Percentiles rank a stretch among this genome's conserved stretches.
Conservation (phyloP, 305 asterid genomes). For the Fraxinus ornus region DNA sequence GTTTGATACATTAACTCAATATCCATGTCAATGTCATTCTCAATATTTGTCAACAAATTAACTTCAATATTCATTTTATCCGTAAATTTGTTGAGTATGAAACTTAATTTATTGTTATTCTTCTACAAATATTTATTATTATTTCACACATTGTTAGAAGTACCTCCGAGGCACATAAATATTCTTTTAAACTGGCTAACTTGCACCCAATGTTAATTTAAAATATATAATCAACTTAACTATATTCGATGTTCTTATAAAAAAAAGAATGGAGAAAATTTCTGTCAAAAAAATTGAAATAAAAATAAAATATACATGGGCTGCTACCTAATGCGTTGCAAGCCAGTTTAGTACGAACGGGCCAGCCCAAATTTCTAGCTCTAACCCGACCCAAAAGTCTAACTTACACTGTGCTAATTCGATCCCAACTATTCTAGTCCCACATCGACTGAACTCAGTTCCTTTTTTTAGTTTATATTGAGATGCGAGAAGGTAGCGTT, state of each 20-base stretch:
- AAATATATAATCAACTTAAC: not conserved
- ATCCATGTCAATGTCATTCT: not conserved
- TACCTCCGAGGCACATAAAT: not conserved
- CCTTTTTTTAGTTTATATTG: not conserved
- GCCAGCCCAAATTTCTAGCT: not conserved
- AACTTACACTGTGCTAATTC: not conserved
- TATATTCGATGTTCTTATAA: not conserved
- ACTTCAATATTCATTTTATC: not conserved
- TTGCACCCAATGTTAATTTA: not conserved
- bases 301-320: not conserved
- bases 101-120: not conserved
- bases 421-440: not conserved
- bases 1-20: not conserved
- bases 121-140: not conserved
- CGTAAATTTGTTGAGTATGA: not conserved
- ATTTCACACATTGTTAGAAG: not conserved
- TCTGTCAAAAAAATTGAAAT: not conserved
- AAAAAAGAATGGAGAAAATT: no score
- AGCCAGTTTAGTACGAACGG: not conserved
- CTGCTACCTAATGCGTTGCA: not conserved
- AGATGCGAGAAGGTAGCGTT: fast-evolving
- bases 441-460: not conserved
- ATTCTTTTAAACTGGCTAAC: not conserved
- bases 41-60: not conserved
- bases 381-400: not conserved